These are phyloP conservation scores for Pseudisothecium myosuroides DNA, from an alignment of 225 moss, liverwort and hornwort species.

Conservation along the genomic window DNA sequence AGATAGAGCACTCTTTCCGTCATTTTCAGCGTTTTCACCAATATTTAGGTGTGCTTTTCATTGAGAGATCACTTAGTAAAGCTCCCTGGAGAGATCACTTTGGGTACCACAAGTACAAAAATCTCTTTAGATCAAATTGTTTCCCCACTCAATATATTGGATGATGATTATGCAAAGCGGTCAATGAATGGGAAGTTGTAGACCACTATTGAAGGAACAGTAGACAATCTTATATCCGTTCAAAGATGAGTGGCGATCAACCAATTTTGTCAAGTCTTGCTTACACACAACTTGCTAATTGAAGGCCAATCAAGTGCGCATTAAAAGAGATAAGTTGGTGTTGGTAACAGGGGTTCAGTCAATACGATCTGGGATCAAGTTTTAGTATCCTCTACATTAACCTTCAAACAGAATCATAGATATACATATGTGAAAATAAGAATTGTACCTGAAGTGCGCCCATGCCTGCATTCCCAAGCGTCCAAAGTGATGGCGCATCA, in stretches of 20 bases:
- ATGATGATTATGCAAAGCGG: neutral
- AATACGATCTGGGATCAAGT: neutral
- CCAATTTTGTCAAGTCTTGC: neutral
- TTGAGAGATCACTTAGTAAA: neutral
- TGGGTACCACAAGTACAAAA: neutral
- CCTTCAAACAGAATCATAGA: neutral
- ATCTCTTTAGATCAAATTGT: neutral
- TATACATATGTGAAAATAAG: no score
- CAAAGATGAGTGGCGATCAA: neutral
- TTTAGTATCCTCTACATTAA: neutral
- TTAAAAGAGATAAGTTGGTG: neutral
- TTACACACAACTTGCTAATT: neutral
- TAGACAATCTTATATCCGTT: neutral
- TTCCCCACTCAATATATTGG: neutral
- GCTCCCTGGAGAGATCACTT: neutral
- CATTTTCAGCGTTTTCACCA: neutral
- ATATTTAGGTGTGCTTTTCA: neutral
- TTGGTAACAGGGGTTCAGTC: neutral
- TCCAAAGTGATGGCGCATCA: conserved; percentile 89
- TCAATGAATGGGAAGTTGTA: neutral
- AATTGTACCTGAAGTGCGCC: neutral
- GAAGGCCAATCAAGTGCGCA: neutral
- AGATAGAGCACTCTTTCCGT: neutral
- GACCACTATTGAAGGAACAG: neutral
- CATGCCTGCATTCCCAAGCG: conserved; percentile 89